Evolutionary conservation across 306 rosid genomes (phyloP).

Genomic region (Nissolia schottii): DNA sequence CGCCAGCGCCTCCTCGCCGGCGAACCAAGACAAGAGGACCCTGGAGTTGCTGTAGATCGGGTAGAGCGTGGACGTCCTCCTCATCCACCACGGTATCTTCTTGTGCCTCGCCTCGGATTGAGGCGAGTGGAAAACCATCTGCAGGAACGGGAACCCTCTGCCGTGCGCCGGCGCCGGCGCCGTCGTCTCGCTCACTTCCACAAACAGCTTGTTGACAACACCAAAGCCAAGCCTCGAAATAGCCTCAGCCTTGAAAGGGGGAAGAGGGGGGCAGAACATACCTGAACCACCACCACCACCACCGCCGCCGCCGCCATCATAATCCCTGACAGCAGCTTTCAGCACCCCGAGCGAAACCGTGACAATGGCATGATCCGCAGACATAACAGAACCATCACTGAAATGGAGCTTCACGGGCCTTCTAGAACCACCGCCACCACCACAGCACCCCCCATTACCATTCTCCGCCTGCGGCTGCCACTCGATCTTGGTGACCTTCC

Average conservation of each 20-base stretch:
- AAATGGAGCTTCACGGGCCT: conserved; percentile 84
- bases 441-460: conserved; percentile 10
- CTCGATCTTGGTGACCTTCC: conserved; percentile 60
- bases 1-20: conserved; percentile 79
- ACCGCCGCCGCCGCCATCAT: conserved; percentile 1
- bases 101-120: conserved; percentile 56
- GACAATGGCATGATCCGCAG: conserved; percentile 83
- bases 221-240: conserved; percentile 95
- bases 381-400: conserved; percentile 60
- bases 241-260: conserved; percentile 71
- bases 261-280: conserved; percentile 77
- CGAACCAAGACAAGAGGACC: conserved; percentile 83
- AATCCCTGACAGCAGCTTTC: conserved; percentile 61
- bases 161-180: conserved; percentile 21
- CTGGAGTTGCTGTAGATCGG: conserved; percentile 69
- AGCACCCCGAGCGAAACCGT: conserved; percentile 92
- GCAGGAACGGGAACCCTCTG: conserved; percentile 51
- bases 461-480: conserved; percentile 51
- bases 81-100: conserved; percentile 93
- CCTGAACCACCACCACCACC: conserved; percentile 37
- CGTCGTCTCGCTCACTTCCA: conserved; percentile 48
- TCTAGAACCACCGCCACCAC: conserved; percentile 20
- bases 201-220: conserved; percentile 88
- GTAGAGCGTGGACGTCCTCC: conserved; percentile 66
- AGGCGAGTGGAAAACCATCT: conserved; percentile 70